Conservation (phyloP, 495 filamentous ascomycete species). For the Jackrogersella multiformis region DNA sequence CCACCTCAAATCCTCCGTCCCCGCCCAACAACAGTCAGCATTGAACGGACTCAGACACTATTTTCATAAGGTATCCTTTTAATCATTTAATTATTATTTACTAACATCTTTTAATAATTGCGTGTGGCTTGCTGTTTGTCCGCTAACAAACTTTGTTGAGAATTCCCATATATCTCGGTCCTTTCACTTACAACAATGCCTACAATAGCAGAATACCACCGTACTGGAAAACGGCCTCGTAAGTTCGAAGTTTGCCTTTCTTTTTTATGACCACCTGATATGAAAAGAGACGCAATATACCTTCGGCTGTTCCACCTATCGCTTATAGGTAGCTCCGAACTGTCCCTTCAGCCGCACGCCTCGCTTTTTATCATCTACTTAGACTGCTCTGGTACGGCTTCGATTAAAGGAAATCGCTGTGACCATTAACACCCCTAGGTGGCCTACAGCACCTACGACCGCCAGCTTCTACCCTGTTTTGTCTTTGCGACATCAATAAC, state of each 20-base stretch:
- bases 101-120: slow-evolving; percentile 10
- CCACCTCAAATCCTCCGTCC: slow-evolving; percentile 14
- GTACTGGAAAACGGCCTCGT: slow-evolving; percentile 47
- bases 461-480: background rate
- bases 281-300: background rate
- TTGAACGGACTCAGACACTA: background rate
- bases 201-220: slow-evolving; percentile 39
- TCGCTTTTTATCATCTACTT: background rate
- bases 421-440: background rate
- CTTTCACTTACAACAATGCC: slow-evolving; percentile 20
- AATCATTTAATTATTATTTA: background rate
- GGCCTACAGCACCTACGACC: background rate
- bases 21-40: slow-evolving; percentile 15
- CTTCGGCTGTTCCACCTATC: slow-evolving; percentile 17
- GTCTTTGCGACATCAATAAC: slow-evolving; percentile 2
- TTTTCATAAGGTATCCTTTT: background rate
- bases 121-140: background rate
- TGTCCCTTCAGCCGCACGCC: slow-evolving; percentile 17
- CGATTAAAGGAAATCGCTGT: slow-evolving; percentile 3
- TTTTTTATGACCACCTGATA: background rate
- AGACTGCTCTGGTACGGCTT: slow-evolving; percentile 2
- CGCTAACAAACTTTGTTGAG: slow-evolving; percentile 9
- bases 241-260: slow-evolving; percentile 39
- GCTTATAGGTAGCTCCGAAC: slow-evolving; percentile 32
- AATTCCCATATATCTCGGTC: background rate